Percentiles rank a stretch among this genome's conserved stretches.
phyloP scores from a whole-genome alignment of 2,329 filamentous ascomycete species.

The Madurella fahalii region DNA sequence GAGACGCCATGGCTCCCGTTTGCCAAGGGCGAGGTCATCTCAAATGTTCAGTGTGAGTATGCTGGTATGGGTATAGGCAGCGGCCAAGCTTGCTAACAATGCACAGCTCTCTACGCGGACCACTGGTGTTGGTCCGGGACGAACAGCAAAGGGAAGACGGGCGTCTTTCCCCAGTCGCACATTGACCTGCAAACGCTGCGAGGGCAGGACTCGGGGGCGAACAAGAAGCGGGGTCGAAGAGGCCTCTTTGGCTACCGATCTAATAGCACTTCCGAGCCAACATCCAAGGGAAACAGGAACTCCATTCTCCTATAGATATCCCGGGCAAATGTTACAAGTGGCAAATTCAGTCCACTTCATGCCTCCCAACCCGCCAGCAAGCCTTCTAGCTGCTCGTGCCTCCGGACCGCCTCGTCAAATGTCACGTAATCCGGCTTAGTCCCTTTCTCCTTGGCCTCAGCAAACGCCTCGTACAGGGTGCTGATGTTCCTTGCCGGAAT shows the following conservation, averaged over 20 bases:
- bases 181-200: slow-evolving; percentile 15
- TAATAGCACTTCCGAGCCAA: background rate
- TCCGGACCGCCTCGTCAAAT: slow-evolving; percentile 40
- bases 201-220: background rate
- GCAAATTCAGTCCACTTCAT: background rate
- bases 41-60: slow-evolving; percentile 56
- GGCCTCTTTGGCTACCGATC: slow-evolving; percentile 8
- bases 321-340: background rate
- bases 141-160: slow-evolving; percentile 33
- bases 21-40: slow-evolving; percentile 63
- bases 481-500: slow-evolving; percentile 46
- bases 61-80: background rate
- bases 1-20: slow-evolving; percentile 52
- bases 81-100: background rate
- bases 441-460: slow-evolving; percentile 29
- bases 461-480: slow-evolving; percentile 52
- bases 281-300: background rate
- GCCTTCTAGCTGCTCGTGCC: slow-evolving; percentile 45
- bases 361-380: slow-evolving; percentile 25
- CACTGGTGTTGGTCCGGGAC: slow-evolving; percentile 37
- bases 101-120: slow-evolving; percentile 28
- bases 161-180: slow-evolving; percentile 31
- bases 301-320: background rate
- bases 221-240: slow-evolving; percentile 6
- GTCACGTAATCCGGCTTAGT: slow-evolving; percentile 30